phyloP scores from a whole-genome alignment of 768 basidiomycete genomes.

The Aureoboletus auriporus region DNA sequence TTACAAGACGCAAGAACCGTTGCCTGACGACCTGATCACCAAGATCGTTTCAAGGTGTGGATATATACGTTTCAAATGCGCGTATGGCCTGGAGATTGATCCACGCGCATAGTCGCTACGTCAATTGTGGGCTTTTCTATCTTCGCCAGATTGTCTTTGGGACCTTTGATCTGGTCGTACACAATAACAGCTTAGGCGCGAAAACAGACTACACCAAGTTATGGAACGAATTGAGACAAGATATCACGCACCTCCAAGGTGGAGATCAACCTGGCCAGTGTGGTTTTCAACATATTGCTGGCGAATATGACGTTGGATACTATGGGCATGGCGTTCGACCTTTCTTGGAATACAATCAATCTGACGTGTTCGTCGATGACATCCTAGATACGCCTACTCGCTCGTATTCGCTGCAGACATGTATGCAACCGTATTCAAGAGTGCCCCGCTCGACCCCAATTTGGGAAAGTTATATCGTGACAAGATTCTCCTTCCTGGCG shows the following conservation, averaged over 20 bases:
- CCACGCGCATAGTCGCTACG: constrained; percentile 50
- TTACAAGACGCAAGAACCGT: constrained; percentile 66
- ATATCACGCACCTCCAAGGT: constrained; percentile 65
- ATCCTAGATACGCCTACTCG: constrained; percentile 62
- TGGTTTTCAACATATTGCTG: constrained; percentile 71
- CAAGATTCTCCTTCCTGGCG: constrained; percentile 66
- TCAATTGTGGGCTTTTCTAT: constrained; percentile 78
- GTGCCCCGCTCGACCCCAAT: constrained; percentile 65
- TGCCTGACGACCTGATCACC: constrained; percentile 64
- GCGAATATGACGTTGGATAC: constrained; percentile 68
- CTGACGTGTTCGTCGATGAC: background rate
- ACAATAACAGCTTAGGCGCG: constrained; percentile 39
- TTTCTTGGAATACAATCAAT: background rate
- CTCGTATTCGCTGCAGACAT: constrained; percentile 59
- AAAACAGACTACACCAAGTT: constrained; percentile 64
- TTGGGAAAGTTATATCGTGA: constrained; percentile 69
- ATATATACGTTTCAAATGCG: background rate
- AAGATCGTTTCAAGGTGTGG: constrained; percentile 73
- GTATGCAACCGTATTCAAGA: constrained; percentile 72
- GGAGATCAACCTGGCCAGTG: constrained; percentile 63
- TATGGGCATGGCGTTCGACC: constrained; percentile 41
- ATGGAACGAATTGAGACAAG: constrained; percentile 72
- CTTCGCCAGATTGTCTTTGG: constrained; percentile 71
- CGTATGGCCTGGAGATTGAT: background rate
- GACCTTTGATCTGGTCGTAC: constrained; percentile 23